Base-by-base conservation (phyloP, 352 stramenopile species). In the Phytophthora colocasiae region DNA sequence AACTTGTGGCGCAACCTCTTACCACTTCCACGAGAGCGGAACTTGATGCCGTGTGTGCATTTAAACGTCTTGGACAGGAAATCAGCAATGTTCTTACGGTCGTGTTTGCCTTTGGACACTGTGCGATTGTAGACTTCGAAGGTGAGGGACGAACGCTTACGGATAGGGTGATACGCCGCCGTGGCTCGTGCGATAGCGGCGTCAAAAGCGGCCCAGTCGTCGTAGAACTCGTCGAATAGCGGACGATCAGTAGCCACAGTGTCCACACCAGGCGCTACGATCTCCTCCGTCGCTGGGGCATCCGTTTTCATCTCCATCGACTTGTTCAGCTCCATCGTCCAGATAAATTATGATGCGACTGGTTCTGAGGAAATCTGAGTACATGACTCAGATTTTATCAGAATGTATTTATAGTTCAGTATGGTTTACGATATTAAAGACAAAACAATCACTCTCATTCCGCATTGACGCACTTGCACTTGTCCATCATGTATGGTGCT, bases 41-140 rank as follows among this genome's bases (percentile, higher is more conserved):
- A 93, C 71, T 92, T 92, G 62, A 93, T 93, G 47, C 85, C 85
- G 54, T 93, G 85, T 38, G 85, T 92, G 62, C 85, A 93, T 60
- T 93, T 93, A 66, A 90, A 93, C 8, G 85, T 93, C 71, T 93
- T 93, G 61, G 80, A 90, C 31, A 92, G 51, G 57, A 85, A 93
- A 44, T 93, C 85, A 19, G 85, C 83, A 43, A 93, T 89, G 46
- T 53, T 76, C 47, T 85, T 89, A 40, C 85, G 81, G 66, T 93
- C 83, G 50, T 93, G 85, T 14, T 80, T 80, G 32, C 85, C 85
- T 73, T 93, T 93, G 6, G 85, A 93, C n/a, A 93, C 85, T 1
- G 85, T 93, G 67, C 85, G 85, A 60, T 93, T 93, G 78, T 93
- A 93, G 27, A 93, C 85, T 54, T 93, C 85, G 59, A 93, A 93